Conservation (phyloP, 805 yeast species). For the Cyberlindnera lachancei region DNA sequence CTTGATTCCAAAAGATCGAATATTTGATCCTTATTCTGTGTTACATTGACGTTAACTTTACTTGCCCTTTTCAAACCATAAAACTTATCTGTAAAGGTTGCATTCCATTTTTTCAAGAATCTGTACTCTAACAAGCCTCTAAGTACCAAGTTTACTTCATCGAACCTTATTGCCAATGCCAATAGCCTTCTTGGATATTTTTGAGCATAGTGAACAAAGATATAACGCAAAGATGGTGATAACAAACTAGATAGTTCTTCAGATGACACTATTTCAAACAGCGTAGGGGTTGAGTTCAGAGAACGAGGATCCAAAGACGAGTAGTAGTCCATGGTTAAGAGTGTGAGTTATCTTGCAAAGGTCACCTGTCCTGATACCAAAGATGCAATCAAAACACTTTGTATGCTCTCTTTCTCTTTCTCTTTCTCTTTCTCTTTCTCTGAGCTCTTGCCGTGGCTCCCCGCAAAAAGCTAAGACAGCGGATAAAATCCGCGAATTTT, state of each 20-base stretch:
- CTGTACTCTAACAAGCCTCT: slow-evolving; percentile 65
- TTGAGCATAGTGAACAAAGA: slow-evolving; percentile 74
- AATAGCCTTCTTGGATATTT: slow-evolving; percentile 66
- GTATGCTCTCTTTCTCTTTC: no score
- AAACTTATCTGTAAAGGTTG: slow-evolving; percentile 85
- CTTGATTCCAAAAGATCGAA: slow-evolving; percentile 37
- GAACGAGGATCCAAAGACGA: slow-evolving; percentile 72
- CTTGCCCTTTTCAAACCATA: slow-evolving; percentile 72
- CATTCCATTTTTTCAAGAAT: slow-evolving; percentile 66
- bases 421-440: no score
- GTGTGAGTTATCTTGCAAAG: no score
- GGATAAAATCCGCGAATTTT: no score
- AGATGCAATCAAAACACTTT: no score
- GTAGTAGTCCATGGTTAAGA: slow-evolving; percentile 59
- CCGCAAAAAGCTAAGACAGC: no score
- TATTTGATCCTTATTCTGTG: slow-evolving; percentile 24
- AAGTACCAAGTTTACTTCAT: slow-evolving; percentile 59
- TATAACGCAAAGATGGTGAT: slow-evolving; percentile 75
- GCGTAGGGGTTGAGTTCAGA: slow-evolving; percentile 72
- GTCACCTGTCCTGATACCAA: no score
- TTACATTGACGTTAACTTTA: slow-evolving; percentile 26
- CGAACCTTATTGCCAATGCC: slow-evolving; percentile 58
- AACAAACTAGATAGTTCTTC: slow-evolving; percentile 68
- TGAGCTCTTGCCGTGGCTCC: no score
- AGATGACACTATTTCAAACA: slow-evolving; percentile 82